Base-by-base conservation (phyloP, 495 filamentous ascomycete genomes). In the Parathielavia hyrcaniae region DNA sequence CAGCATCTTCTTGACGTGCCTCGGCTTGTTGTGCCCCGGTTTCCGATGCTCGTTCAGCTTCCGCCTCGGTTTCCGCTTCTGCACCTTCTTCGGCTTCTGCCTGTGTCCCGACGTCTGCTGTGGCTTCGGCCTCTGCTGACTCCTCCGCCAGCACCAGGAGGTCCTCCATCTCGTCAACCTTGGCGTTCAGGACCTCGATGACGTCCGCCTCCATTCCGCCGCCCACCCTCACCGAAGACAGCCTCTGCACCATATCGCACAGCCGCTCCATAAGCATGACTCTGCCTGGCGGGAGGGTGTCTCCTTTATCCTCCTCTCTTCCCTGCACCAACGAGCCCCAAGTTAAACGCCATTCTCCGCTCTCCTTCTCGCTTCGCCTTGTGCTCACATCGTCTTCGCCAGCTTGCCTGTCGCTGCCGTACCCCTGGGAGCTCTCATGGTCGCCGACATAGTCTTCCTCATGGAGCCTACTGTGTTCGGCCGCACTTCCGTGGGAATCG, bases 121-220 rank as follows among this genome's bases (percentile, higher is more conserved):
- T 44, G 13, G 48, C 56, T 30, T 61, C 55, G 4, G 59, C 59
- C 17, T 46, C 59, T 10, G 49, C 44, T 16, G 54, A 35, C 34
- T 61, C 52, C 53, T 64, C 55, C 0, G 53, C 47, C 9, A 59
- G 23, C 20, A 32, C 36, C 51, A 71, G 57, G 12, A 77, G 46
- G 16, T 50, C 64, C 59, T 79, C 75, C 68, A 79, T 75, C 60
- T 78, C 75, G 57, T 77, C 70, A 1, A 79, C 71, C 57, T 73
- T 75, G 49, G 61, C 64, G 50, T 76, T 69, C 40, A 79, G 61
- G 34, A 62, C 59, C 19, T 67, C 61, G 40, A 78, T 57, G 13
- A 57, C 65, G 30, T 61, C 59, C 56, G 61, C 61, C 38, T 69
- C 67, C 35, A 66, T 60, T 13, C 62, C 53, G 16, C 60, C 51